A percentile compares a stretch with the other conserved stretches of the same genome.
phyloP scores from a whole-genome alignment of 1,139 yeast genomes.

The Yarrowia galli region DNA sequence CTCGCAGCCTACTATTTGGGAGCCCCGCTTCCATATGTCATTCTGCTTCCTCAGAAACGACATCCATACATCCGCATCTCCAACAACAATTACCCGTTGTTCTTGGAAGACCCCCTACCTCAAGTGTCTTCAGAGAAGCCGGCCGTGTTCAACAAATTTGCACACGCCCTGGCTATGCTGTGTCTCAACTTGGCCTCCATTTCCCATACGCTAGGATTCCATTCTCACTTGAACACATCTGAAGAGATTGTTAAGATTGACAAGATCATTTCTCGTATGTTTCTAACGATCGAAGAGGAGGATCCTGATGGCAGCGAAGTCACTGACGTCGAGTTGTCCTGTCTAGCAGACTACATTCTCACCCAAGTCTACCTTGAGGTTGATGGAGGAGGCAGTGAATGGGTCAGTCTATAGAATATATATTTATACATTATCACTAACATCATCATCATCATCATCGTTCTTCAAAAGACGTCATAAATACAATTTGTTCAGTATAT shows the following conservation, averaged over 20 bases:
- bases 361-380: conserved; percentile 49
- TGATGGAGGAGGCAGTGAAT: conserved; percentile 51
- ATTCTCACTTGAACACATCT: conserved; percentile 32
- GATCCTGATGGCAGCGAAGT: conserved; percentile 1
- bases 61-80: conserved; percentile 45
- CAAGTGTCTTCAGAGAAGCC: conserved; percentile 45
- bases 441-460: background rate
- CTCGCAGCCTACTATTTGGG: conserved; percentile 50
- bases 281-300: conserved; percentile 30
- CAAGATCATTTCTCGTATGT: conserved; percentile 41
- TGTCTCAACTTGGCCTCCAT: conserved; percentile 48
- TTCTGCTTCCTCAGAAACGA: conserved; percentile 47
- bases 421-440: background rate
- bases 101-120: conserved; percentile 41
- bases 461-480: background rate
- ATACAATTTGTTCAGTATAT: conserved; percentile 34
- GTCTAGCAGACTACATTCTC: conserved; percentile 46
- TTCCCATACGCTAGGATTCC: conserved; percentile 42
- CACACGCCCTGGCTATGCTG: conserved; percentile 51
- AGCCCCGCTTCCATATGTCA: conserved; percentile 49
- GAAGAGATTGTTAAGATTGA: conserved; percentile 42
- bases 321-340: conserved; percentile 13
- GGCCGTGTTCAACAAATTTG: conserved; percentile 48
- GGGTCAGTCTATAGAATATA: conserved; percentile 44
- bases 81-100: conserved; percentile 41